Conservation (phyloP, 345 rosid genomes). For the Viola odorata region DNA sequence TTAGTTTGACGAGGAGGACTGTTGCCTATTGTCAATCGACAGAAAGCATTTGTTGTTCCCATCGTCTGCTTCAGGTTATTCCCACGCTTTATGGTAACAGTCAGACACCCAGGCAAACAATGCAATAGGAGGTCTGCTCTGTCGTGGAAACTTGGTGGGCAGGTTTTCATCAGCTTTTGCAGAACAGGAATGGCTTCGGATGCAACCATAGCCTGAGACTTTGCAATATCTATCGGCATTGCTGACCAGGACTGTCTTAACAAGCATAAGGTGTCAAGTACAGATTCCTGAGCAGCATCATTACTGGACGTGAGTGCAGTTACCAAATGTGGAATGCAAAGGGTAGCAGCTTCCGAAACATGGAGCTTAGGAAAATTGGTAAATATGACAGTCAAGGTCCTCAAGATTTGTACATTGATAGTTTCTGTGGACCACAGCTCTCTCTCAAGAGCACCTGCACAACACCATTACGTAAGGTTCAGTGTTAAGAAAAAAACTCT, state of each 20-base stretch:
- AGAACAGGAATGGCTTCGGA: slow-evolving; percentile 79
- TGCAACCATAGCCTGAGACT: slow-evolving; percentile 77
- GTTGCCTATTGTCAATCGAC: slow-evolving; percentile 74
- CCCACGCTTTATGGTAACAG: slow-evolving; percentile 74
- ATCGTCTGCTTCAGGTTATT: slow-evolving; percentile 74
- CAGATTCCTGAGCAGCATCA: slow-evolving; percentile 72
- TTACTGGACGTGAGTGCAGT: slow-evolving; percentile 68
- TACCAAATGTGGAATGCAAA: slow-evolving; percentile 79
- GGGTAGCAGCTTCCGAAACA: slow-evolving; percentile 81
- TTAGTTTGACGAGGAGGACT: slow-evolving; percentile 83
- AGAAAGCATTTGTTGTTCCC: slow-evolving; percentile 79
- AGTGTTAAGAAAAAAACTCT: slow-evolving; percentile 3
- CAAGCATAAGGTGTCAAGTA: slow-evolving; percentile 67
- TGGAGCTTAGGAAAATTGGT: slow-evolving; percentile 81
- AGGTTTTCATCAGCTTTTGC: slow-evolving; percentile 75
- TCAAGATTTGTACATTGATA: slow-evolving; percentile 69
- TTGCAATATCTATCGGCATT: slow-evolving; percentile 68
- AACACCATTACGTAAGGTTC: slow-evolving; percentile 11
- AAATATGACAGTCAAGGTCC: slow-evolving; percentile 69
- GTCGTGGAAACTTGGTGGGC: slow-evolving; percentile 81
- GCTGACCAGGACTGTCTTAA: slow-evolving; percentile 77
- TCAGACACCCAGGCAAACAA: slow-evolving; percentile 86
- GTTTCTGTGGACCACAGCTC: slow-evolving; percentile 74
- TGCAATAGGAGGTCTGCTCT: slow-evolving; percentile 78
- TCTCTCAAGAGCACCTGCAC: slow-evolving; percentile 88